These are phyloP conservation scores for Zasmidium citrigriseum DNA, from an alignment of 2,329 filamentous ascomycete species.

Conservation along the genomic window DNA sequence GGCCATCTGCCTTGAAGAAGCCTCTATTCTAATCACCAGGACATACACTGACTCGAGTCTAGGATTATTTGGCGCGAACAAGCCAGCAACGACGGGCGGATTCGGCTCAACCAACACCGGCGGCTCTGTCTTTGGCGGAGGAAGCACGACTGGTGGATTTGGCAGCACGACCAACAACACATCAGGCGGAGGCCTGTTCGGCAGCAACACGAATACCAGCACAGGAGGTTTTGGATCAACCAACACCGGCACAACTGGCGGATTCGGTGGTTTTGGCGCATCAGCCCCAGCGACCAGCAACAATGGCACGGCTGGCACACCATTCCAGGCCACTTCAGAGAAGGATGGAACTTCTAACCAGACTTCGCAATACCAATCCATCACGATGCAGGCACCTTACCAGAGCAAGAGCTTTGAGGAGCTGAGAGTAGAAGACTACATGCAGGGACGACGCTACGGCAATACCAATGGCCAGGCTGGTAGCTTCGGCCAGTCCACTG, in stretches of 20 bases:
- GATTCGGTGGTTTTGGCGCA: constrained; percentile 31
- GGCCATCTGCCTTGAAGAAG: not conserved
- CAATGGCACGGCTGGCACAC: constrained; percentile 66
- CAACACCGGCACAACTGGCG: constrained; percentile 22
- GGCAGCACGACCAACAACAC: constrained; percentile 28
- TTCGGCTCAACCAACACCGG: constrained; percentile 46
- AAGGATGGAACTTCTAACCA: constrained; percentile 67
- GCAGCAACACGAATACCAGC: constrained; percentile 9
- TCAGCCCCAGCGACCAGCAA: constrained; percentile 52
- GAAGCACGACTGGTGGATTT: constrained; percentile 41
- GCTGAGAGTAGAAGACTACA: constrained; percentile 74
- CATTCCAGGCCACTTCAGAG: constrained; percentile 70
- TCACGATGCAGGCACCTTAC: constrained; percentile 77
- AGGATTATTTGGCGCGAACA: constrained; percentile 37
- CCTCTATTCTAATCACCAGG: not conserved
- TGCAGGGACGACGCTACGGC: constrained; percentile 79
- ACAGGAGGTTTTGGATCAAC: constrained; percentile 42
- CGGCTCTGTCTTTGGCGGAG: constrained; percentile 38
- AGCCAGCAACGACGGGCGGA: constrained; percentile 53
- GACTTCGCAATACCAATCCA: constrained; percentile 72
- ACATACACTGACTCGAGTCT: constrained; percentile 7
- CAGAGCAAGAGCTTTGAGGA: constrained; percentile 85
- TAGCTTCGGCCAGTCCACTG: constrained; percentile 72
- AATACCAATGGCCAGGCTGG: constrained; percentile 79
- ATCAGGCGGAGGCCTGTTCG: constrained; percentile 12